These are phyloP conservation scores for Pseudonitzschia multistriata DNA, from an alignment of 108 stramenopile genomes.

Conservation along the genomic window DNA sequence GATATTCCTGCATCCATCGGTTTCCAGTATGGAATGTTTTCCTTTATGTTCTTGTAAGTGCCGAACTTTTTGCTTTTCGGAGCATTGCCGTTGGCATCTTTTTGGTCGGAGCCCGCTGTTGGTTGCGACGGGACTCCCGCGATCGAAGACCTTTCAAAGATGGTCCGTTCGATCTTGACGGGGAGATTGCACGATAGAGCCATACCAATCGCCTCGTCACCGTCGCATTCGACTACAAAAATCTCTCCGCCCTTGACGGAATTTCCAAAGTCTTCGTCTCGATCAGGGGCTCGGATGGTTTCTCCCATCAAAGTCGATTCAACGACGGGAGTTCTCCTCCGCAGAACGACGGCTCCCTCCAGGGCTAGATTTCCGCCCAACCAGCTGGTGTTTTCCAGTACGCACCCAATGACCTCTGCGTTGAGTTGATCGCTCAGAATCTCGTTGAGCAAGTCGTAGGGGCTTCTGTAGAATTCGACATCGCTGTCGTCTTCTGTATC, in stretches of 20 bases:
- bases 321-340: constrained; percentile 49
- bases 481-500: constrained; percentile 37
- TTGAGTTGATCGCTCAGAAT: constrained; percentile 74
- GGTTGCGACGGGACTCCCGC: constrained; percentile 18
- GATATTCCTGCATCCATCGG: constrained; percentile 32
- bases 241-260: constrained; percentile 50
- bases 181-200: constrained; percentile 60
- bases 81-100: not conserved
- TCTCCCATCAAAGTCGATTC: constrained; percentile 55
- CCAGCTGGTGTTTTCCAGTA: constrained; percentile 80
- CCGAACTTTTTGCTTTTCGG: not conserved
- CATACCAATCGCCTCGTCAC: constrained; percentile 88
- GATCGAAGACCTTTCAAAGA: constrained; percentile 47
- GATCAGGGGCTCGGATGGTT: constrained; percentile 41
- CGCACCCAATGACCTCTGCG: constrained; percentile 69
- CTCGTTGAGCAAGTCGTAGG: constrained; percentile 69
- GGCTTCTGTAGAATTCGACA: constrained; percentile 53
- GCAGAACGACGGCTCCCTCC: constrained; percentile 76
- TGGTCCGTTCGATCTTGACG: constrained; percentile 48
- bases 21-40: constrained; percentile 41
- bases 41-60: constrained; percentile 18
- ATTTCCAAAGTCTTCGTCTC: constrained; percentile 70
- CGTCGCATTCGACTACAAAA: constrained; percentile 80
- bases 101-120: constrained; percentile 6
- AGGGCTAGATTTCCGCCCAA: constrained; percentile 65